These are phyloP conservation scores for Daldinia vernicosa DNA, from an alignment of 495 filamentous ascomycete genomes.

Conservation along the genomic window DNA sequence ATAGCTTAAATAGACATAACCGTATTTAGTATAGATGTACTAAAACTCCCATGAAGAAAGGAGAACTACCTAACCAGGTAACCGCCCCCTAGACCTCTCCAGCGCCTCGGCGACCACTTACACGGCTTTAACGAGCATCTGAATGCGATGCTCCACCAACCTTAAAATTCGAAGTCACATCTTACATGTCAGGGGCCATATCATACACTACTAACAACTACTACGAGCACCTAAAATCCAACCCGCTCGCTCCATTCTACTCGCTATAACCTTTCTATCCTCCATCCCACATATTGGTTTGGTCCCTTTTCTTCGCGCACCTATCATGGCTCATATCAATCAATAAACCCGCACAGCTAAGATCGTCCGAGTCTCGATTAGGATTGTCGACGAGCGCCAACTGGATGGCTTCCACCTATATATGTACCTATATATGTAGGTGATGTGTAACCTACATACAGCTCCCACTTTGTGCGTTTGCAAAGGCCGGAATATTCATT, in stretches of 20 bases:
- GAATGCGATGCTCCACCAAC: conserved; percentile 26
- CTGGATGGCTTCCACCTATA: conserved; percentile 6
- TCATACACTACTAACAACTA: conserved; percentile 19
- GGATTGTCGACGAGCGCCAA: neutral
- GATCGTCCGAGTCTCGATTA: neutral
- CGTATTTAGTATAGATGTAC: too few relatives aligned
- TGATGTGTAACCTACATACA: conserved; percentile 1
- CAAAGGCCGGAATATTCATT: conserved; percentile 18
- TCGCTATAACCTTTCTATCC: conserved; percentile 28
- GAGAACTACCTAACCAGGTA: too few relatives aligned
- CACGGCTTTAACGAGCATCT: conserved; percentile 6
- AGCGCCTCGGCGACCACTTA: conserved; percentile 1
- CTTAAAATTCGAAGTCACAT: conserved; percentile 31
- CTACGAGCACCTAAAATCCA: conserved; percentile 31
- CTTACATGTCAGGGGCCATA: conserved; percentile 16
- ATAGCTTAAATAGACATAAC: too few relatives aligned
- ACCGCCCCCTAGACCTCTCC: neutral
- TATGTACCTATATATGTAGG: conserved; percentile 25
- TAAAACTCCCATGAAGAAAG: neutral
- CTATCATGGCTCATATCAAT: conserved; percentile 1
- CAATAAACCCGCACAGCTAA: neutral
- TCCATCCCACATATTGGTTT: conserved; percentile 1
- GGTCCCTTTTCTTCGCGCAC: neutral
- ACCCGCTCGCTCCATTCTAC: conserved; percentile 14
- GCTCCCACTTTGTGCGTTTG: conserved; percentile 2